These are phyloP conservation scores for Phytophthora fragariaefolia DNA, from an alignment of 352 stramenopile species.

Conservation along the genomic window DNA sequence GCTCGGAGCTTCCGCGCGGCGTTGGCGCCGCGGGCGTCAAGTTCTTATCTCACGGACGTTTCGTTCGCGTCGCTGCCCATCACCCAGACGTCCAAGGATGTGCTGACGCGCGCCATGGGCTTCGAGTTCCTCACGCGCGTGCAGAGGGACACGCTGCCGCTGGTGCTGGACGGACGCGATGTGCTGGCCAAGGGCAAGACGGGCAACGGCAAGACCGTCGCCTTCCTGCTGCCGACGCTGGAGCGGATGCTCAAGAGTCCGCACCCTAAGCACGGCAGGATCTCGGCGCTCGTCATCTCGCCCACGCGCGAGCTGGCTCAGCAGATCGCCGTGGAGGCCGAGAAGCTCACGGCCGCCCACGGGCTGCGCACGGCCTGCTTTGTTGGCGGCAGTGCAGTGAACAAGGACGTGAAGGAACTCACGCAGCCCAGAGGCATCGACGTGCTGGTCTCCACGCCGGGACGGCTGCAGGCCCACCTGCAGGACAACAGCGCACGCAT, in stretches of 20 bases:
- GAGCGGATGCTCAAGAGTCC: conserved; percentile 77
- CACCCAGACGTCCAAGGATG: conserved; percentile 60
- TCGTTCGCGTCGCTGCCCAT: conserved; percentile 57
- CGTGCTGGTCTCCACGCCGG: conserved; percentile 96
- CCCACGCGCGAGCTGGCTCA: conserved; percentile 96
- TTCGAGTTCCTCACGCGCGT: conserved; percentile 92
- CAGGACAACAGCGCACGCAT: conserved; percentile 93
- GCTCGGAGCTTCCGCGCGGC: conserved; percentile 24
- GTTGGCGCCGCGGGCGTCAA: conserved; percentile 12
- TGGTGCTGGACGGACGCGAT: conserved; percentile 79
- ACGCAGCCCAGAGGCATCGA: conserved; percentile 60
- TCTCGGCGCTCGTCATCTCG: conserved; percentile 94
- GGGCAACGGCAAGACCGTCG: conserved; percentile 91
- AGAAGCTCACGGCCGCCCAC: conserved; percentile 89
- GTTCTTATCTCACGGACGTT: conserved; percentile 52
- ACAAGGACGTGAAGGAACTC: conserved; percentile 63
- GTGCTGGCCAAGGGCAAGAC: conserved; percentile 93
- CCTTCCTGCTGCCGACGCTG: conserved; percentile 78
- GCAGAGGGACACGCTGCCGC: conserved; percentile 87
- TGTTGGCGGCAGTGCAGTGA: conserved; percentile 91
- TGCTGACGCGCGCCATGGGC: conserved; percentile 78
- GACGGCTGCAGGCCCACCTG: conserved; percentile 96
- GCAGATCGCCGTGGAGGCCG: conserved; percentile 94
- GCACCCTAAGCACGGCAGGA: conserved; percentile 70
- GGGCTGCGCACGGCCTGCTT: conserved; percentile 67